These are phyloP conservation scores for Mortierella sp. DNA, from an alignment of 371 early-diverging fungal species.

Conservation along the genomic window DNA sequence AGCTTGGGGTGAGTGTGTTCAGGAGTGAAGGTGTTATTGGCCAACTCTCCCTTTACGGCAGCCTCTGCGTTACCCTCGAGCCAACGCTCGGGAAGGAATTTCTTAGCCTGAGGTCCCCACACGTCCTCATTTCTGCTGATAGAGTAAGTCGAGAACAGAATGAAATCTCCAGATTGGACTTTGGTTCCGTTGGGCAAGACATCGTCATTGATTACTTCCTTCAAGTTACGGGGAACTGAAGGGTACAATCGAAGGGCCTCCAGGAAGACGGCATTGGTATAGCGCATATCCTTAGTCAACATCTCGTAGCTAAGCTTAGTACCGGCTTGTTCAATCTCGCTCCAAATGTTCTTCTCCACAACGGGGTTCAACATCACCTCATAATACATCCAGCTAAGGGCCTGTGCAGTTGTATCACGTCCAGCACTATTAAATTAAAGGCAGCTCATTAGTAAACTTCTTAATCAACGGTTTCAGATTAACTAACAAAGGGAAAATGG, in stretches of 20 bases:
- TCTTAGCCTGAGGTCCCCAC: conserved; percentile 72
- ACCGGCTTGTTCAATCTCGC: conserved; percentile 63
- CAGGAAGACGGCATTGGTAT: conserved; percentile 69
- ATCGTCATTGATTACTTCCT: conserved; percentile 73
- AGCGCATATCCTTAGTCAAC: conserved; percentile 66
- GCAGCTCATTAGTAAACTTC: not conserved
- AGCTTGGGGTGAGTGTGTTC: conserved; percentile 44
- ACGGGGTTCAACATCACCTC: conserved; percentile 67
- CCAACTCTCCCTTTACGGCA: conserved; percentile 54
- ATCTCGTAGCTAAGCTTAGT: conserved; percentile 48
- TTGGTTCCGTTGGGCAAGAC: conserved; percentile 75
- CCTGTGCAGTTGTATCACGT: conserved; percentile 70
- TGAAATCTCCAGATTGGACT: conserved; percentile 67
- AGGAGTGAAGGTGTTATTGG: conserved; percentile 3
- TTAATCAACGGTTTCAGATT: too few relatives aligned
- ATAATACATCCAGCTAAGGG: conserved; percentile 80
- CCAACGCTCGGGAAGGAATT: conserved; percentile 77
- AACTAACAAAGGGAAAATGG: not conserved
- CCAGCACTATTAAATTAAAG: conserved; percentile 23
- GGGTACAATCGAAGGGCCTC: conserved; percentile 80
- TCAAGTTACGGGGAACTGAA: conserved; percentile 76
- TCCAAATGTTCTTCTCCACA: conserved; percentile 66
- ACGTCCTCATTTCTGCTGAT: conserved; percentile 63
- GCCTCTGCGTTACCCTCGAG: conserved; percentile 58
- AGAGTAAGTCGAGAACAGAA: conserved; percentile 65